Evolutionary conservation across 352 stramenopile genomes (phyloP), one percentile per base, ranked within the genome.

Genomic region (Phytophthora fragariaefolia): DNA sequence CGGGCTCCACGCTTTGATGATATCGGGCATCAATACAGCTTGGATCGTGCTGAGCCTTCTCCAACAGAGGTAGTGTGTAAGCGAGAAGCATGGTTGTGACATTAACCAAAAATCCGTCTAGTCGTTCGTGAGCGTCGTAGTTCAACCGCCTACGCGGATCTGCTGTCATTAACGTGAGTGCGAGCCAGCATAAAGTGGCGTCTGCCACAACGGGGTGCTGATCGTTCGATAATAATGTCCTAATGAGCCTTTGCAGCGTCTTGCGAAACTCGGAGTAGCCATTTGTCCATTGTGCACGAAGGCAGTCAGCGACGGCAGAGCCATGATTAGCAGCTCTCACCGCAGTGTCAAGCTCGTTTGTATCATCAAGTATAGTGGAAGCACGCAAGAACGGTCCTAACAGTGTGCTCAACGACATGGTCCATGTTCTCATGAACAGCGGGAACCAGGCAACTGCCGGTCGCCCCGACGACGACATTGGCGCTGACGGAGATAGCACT

Each of bases 71-170:
- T 2, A 85, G 54, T 10, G 75, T 70, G 17, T 82, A 52, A 24
- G 74, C 59, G 2, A 90, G 74, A 6, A 92, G 56, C 40, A 80
- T 79, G 2, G 74, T 74, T 2, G 66, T 82, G 38, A 93, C 51
- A 63, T 93, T 93, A 28, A 90, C 77, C 45, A 93, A 62, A 28
- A 92, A 82, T 2, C 85, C 85, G 49, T 93, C 85, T 42, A 90
- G 68, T 20, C 77, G 65, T 55, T 90, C 79, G 38, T 82, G 77
- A 22, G 60, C 71, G 46, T 84, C 74, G 28, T 78, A 80, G 32
- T 73, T 82, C 58, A 87, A 73, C 12, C 77, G 76, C 6, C 76
- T 67, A 49, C 73, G 76, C n/a, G 74, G 71, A 58, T 82, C 74
- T n/a, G 75, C 75, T 8, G 76, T 79, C 52, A 78, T 66, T 64